Evolutionary conservation across 1,139 yeast genomes (phyloP).

Genomic region (Zygoascus meyerae): DNA sequence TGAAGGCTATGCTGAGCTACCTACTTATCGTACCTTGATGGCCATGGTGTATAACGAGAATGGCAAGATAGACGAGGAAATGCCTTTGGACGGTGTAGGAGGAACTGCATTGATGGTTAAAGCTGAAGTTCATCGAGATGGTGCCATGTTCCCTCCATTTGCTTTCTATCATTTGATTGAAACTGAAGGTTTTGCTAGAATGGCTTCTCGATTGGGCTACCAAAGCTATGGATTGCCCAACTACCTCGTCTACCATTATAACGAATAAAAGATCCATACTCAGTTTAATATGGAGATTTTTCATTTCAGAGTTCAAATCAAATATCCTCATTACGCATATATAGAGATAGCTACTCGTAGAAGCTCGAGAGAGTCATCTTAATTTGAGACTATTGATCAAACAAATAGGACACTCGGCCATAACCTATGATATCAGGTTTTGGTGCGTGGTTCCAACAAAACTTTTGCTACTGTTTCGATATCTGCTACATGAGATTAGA

Average conservation of each 20-base stretch:
- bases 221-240: constrained; percentile 90
- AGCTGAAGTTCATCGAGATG: constrained; percentile 97
- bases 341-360: no score
- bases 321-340: no score
- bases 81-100: constrained; percentile 94
- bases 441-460: no score
- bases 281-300: not conserved
- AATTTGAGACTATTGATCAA: no score
- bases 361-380: no score
- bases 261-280: constrained; percentile 18
- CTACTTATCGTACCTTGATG: constrained; percentile 94
- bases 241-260: constrained; percentile 74
- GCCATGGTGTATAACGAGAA: constrained; percentile 71
- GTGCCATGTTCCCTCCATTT: constrained; percentile 98
- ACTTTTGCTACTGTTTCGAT: no score
- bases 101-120: constrained; percentile 91
- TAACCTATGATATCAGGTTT: no score
- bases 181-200: constrained; percentile 96
- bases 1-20: constrained; percentile 85
- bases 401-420: no score
- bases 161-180: constrained; percentile 95
- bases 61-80: constrained; percentile 51
- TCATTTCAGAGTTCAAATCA: no score
- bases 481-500: no score
- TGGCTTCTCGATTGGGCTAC: constrained; percentile 93